Base-by-base conservation (phyloP, 495 filamentous ascomycete genomes). In the Entonaema liquescens region DNA sequence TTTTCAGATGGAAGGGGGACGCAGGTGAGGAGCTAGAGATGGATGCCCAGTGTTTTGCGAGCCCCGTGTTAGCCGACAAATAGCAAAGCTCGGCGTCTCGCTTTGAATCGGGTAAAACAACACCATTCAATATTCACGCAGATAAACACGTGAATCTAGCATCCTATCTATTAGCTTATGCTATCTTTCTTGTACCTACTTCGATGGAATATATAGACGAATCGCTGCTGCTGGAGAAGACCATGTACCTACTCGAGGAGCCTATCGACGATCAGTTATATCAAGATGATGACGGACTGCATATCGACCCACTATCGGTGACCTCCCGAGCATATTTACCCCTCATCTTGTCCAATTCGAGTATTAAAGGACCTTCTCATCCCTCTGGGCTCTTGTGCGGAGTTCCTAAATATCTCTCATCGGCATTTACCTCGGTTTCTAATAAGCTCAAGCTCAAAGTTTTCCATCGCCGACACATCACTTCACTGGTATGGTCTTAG, bases 201-300 rank as follows among this genome's bases (percentile, higher is more conserved):
- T 38, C 13, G 12, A 42, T 3, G 12, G 35, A 19, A 47, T 17
- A 47, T 47, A 21, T 21, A 23, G 17, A 17, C 28, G n/a, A 56
- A 56, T 56, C 28, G 19, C 8, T 47, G 42, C 19, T 19, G 2
- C 5, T 35, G 13, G 17, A 56, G 53, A 56, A 58, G 35, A 28
- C 5, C 19, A 29, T 59, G 33, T n/a, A 29, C 50, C 11, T 28
- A 49, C 33, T 33, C 11, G 19, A 26, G 28, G 40, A 59, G 33
- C 42, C 5, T 25, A 25, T 63, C 54, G 59, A 55, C 61, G 49
- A 65, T 61, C 28, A 40, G 15, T 70, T 59, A 65, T 61, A 70
- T 65, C 57, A 56, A 65, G 8, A 70, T 70, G 68, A 65, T 65
- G 62, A 40, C 5, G 25, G 25, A 61, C 61, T 65, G 62, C 68